Evolutionary conservation across 345 rosid species (phyloP).

Genomic region (Mallotus nudiflorus): DNA sequence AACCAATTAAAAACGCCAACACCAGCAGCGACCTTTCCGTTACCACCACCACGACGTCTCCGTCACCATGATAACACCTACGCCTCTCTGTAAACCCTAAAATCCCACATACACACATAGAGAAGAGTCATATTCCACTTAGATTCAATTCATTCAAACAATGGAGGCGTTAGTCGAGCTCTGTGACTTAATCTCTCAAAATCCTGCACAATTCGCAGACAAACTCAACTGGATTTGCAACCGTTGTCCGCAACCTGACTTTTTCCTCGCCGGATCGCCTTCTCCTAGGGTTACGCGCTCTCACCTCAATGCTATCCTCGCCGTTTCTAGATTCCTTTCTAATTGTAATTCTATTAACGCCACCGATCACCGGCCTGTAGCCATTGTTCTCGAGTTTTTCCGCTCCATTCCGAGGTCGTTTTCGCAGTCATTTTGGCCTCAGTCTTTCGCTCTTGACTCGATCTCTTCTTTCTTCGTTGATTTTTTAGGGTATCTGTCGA

Average conservation of each 20-base stretch:
- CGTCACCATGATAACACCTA: not conserved
- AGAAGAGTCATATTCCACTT: not conserved
- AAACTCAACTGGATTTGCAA: conserved; percentile 88
- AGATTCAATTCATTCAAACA: conserved; percentile 6
- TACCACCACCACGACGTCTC: not conserved
- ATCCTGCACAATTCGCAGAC: conserved; percentile 77
- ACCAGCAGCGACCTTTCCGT: conserved; percentile 1
- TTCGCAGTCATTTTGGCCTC: conserved; percentile 83
- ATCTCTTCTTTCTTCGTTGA: conserved; percentile 64
- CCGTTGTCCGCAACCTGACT: conserved; percentile 81
- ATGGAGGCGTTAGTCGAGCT: conserved; percentile 92
- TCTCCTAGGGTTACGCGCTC: conserved; percentile 68
- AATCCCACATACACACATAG: not conserved
- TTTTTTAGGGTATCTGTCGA: conserved; percentile 59
- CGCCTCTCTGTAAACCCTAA: conserved; percentile 22
- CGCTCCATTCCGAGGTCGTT: conserved; percentile 74
- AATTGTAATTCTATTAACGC: conserved; percentile 39
- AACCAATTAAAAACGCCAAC: not conserved
- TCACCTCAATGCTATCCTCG: conserved; percentile 89
- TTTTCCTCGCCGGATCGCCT: conserved; percentile 50
- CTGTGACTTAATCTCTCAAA: conserved; percentile 72
- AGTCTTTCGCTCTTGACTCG: conserved; percentile 52
- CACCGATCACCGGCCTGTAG: conserved; percentile 56
- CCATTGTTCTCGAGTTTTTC: conserved; percentile 62
- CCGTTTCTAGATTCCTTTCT: conserved; percentile 73